Percentiles rank a stretch among this genome's conserved stretches.
These are phyloP conservation scores for Gentiana macrophylla DNA, from an alignment of 257 asterid species.

Conservation along the genomic window DNA sequence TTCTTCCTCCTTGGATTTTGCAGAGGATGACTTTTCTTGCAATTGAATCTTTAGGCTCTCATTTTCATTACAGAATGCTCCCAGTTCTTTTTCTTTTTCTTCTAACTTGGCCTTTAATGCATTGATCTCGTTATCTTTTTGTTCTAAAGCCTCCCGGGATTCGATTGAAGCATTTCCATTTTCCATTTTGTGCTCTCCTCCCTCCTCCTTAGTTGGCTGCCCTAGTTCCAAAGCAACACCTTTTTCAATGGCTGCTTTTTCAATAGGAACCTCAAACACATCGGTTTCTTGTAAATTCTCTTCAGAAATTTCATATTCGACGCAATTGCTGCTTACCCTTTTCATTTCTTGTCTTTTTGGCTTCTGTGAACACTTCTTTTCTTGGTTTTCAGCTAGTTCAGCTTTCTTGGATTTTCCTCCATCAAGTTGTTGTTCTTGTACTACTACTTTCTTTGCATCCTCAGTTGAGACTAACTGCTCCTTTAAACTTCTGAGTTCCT, in stretches of 20 bases:
- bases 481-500: slow-evolving; percentile 66
- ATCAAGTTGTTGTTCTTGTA: slow-evolving; percentile 46
- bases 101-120: slow-evolving; percentile 34
- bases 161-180: slow-evolving; percentile 14
- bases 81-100: slow-evolving; percentile 43
- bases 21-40: slow-evolving; percentile 26
- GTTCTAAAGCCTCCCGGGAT: slow-evolving; percentile 18
- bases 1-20: slow-evolving; percentile 32
- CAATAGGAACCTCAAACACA: slow-evolving; percentile 61
- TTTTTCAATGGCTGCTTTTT: slow-evolving; percentile 24
- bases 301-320: slow-evolving; percentile 19
- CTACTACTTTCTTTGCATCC: slow-evolving; percentile 55
- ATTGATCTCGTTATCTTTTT: slow-evolving; percentile 38
- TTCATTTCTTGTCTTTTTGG: slow-evolving; percentile 17
- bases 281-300: slow-evolving; percentile 52
- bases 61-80: slow-evolving; percentile 30
- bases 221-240: slow-evolving; percentile 14
- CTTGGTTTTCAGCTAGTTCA: neutral
- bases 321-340: slow-evolving; percentile 8
- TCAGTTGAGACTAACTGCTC: slow-evolving; percentile 55
- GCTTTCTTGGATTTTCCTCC: slow-evolving; percentile 52
- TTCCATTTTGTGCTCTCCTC: slow-evolving; percentile 15
- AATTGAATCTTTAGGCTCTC: slow-evolving; percentile 34
- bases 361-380: slow-evolving; percentile 12
- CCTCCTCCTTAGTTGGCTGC: slow-evolving; percentile 22